phyloP scores from a whole-genome alignment of 495 filamentous ascomycete species.

The Penicillium roqueforti region DNA sequence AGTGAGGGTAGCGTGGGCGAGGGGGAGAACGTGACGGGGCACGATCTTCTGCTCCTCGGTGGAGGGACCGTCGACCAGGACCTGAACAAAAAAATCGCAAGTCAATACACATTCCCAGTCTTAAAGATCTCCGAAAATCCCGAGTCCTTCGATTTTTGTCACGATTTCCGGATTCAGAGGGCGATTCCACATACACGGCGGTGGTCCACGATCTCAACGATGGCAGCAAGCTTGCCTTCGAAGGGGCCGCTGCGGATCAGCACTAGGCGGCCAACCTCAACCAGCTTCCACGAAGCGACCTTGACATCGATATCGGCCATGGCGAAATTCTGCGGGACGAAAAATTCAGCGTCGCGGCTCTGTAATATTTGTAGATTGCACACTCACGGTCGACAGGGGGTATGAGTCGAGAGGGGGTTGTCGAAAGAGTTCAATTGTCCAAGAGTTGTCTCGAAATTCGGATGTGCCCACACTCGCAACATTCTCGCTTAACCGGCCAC shows the following conservation, averaged over 20 bases:
- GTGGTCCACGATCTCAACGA: slow-evolving; percentile 99
- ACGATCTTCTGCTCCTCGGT: slow-evolving; percentile 68
- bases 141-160: slow-evolving; percentile 9
- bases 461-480: slow-evolving; percentile 34
- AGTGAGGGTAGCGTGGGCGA: slow-evolving; percentile 81
- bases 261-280: slow-evolving; percentile 95
- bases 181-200: slow-evolving; percentile 78
- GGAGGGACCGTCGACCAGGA: slow-evolving; percentile 90
- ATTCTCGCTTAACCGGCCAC: slow-evolving; percentile 33
- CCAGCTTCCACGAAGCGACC: slow-evolving; percentile 77
- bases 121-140: slow-evolving; percentile 5
- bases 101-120: slow-evolving; percentile 33
- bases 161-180: slow-evolving; percentile 10
- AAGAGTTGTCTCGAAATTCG: slow-evolving; percentile 44
- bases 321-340: slow-evolving; percentile 35
- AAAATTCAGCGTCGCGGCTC: slow-evolving; percentile 23
- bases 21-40: slow-evolving; percentile 75
- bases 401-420: slow-evolving; percentile 42
- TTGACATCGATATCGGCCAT: slow-evolving; percentile 70
- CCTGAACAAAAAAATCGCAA: slow-evolving; percentile 50
- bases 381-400: slow-evolving; percentile 48
- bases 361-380: slow-evolving; percentile 12
- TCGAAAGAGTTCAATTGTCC: slow-evolving; percentile 46
- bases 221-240: slow-evolving; percentile 79
- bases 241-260: slow-evolving; percentile 74